phyloP scores from a whole-genome alignment of 768 basidiomycete species.

The Hygrophorus pudorinus region DNA sequence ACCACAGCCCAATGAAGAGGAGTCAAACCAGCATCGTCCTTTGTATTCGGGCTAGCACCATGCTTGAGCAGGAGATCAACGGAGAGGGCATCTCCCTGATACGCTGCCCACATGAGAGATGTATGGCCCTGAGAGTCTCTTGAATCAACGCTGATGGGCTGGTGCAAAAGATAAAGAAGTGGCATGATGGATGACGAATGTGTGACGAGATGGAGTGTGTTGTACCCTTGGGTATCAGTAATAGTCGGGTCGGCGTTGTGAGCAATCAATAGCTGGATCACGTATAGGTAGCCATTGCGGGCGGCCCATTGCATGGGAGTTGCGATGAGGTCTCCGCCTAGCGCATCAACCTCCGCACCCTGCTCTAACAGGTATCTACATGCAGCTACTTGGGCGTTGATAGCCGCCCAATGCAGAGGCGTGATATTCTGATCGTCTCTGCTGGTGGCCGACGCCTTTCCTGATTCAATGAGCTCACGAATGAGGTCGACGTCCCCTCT shows the following conservation, averaged over 20 bases:
- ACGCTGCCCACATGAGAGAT: conserved; percentile 96
- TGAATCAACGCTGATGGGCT: conserved; percentile 87
- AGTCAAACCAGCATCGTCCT: conserved; percentile 75
- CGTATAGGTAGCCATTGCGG: conserved; percentile 90
- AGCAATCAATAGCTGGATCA: conserved; percentile 84
- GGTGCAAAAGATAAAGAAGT: conserved; percentile 81
- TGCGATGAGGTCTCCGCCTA: conserved; percentile 89
- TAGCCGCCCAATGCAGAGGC: conserved; percentile 96
- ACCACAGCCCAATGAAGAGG: conserved; percentile 98
- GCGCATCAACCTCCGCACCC: conserved; percentile 90
- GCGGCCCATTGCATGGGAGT: conserved; percentile 99
- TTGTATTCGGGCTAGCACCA: conserved; percentile 68
- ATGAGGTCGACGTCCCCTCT: conserved; percentile 68
- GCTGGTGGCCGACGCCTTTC: conserved; percentile 61
- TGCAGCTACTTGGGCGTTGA: conserved; percentile 87
- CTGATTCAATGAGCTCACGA: conserved; percentile 58
- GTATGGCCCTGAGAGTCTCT: conserved; percentile 91
- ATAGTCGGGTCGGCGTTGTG: conserved; percentile 92
- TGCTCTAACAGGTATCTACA: conserved; percentile 84
- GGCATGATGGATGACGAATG: conserved; percentile 96
- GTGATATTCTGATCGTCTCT: conserved; percentile 89
- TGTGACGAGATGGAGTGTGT: conserved; percentile 88
- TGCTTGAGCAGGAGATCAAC: conserved; percentile 86
- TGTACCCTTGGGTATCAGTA: conserved; percentile 90
- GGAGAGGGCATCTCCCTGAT: conserved; percentile 94